Evolutionary conservation across 148 eudicot species (phyloP).

Genomic region (Pharnaceum exiguum): DNA sequence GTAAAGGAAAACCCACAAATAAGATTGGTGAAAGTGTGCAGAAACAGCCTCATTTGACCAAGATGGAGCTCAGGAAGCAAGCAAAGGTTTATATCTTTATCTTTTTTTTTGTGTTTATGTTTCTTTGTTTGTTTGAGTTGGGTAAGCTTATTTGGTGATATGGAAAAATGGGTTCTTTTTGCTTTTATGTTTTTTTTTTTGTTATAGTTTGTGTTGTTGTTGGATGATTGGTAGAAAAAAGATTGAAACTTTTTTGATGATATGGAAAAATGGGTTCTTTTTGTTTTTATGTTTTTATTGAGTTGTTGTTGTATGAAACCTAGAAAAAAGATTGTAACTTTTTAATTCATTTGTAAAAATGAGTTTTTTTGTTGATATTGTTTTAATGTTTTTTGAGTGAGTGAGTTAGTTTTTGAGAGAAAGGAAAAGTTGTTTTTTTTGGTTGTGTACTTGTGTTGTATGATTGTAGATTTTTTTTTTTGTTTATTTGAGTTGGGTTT

Average conservation of each 20-base stretch:
- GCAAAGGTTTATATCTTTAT: conserved; percentile 50
- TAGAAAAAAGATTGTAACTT: conserved; percentile 22
- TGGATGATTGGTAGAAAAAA: too few species aligned
- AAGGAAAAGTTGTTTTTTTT: too few species aligned
- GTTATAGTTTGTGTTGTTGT: too few species aligned
- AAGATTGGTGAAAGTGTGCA: conserved; percentile 24
- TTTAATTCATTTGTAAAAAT: background rate
- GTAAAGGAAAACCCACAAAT: conserved; percentile 17
- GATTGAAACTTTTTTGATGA: too few species aligned
- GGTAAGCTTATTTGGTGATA: too few species aligned
- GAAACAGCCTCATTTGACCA: conserved; percentile 19
- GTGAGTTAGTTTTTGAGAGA: too few species aligned
- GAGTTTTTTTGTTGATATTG: background rate
- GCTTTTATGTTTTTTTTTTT: background rate
- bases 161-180: background rate
- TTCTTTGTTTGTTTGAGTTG: background rate
- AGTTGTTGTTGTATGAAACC: background rate
- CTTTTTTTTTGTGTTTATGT: background rate
- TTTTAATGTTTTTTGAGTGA: background rate
- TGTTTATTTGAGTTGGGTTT: too few species aligned
- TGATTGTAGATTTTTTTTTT: too few species aligned
- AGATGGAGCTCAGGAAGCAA: conserved; percentile 37
- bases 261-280: background rate
- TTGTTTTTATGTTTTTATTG: background rate
- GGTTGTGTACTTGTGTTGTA: too few species aligned